Base-by-base conservation (phyloP, 257 asterid genomes). In the Cynanchum wilfordii region DNA sequence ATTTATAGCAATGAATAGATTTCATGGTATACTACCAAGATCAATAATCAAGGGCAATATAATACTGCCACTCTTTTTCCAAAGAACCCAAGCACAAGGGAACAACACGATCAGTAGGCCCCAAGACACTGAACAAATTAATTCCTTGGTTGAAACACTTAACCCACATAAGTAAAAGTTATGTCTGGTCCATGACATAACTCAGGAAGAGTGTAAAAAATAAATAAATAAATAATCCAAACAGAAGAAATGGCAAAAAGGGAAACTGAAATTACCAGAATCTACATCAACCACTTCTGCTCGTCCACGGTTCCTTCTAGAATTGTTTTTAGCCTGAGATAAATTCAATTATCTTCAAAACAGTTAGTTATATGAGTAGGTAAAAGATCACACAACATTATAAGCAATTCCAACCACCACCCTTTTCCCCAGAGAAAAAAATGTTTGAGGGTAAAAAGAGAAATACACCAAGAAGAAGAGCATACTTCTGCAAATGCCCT, bases 271-370 rank as follows among this genome's bases (percentile, higher is more conserved):
- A 62, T 73, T 88, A 94, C 97, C 97, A 78, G 90, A 79, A 6
- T 91, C 99, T 19, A 88, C 84, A 78, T 94, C 97, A 85, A 88
- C 92, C 78, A 91, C 90, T 29, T 78, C 19, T n/a, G 82, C 17
- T 51, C 73, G 88, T 33, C 79, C 84, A 36, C 68, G 96, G 57
- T 86, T 82, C 83, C 92, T 87, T 75, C 85, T 83, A 70, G 88
- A 72, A 75, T 86, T 88, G 77, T 85, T 88, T 82, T 81, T 85
- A 56, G 96, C 98, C 99, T 91, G 86, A 38, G 51, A 69, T 10
- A 68, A 85, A 72, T 29, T 33, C 17, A 67, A 75, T 73, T n/a
- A 73, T 36, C 27, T 72, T 71, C 55, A 38, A 62, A 49, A 77
- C 44, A 66, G 45, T 74, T 45, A 81, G 65, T 33, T 45, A 6